phyloP scores from a whole-genome alignment of 1,284 basidiomycete genomes.

The Rhodotorula glutinis region DNA sequence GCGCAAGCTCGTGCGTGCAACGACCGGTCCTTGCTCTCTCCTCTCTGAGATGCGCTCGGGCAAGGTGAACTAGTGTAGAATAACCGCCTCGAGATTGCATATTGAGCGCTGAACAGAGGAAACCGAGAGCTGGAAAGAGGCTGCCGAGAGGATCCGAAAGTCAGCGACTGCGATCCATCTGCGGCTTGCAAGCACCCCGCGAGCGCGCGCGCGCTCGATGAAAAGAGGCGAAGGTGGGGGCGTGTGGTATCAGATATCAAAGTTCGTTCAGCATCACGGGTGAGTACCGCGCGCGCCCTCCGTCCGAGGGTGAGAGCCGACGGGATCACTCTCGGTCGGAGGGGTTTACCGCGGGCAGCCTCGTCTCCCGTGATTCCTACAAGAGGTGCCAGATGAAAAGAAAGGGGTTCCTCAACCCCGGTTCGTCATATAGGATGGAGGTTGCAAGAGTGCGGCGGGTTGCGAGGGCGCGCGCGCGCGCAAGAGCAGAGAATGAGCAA shows the following conservation, averaged over 20 bases:
- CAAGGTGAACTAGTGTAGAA: too few species aligned
- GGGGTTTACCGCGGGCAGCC: neutral
- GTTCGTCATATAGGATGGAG: constrained; percentile 4
- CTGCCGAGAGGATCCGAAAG: too few species aligned
- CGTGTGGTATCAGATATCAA: constrained; percentile 13
- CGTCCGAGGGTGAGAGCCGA: constrained; percentile 19
- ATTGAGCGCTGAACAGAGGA: too few species aligned
- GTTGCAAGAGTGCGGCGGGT: too few species aligned
- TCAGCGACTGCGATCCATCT: neutral
- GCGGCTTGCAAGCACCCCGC: neutral
- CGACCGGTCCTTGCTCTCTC: too few species aligned
- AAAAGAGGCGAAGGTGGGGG: neutral
- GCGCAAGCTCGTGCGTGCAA: too few species aligned
- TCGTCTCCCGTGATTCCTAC: constrained; percentile 1
- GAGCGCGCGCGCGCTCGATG: neutral
- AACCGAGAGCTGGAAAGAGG: too few species aligned
- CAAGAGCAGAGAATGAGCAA: too few species aligned
- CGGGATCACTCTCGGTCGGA: constrained; percentile 14
- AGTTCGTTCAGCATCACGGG: constrained; percentile 9
- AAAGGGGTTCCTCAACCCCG: constrained; percentile 9
- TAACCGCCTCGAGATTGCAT: too few species aligned
- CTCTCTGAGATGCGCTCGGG: too few species aligned
- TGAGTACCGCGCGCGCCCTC: neutral
- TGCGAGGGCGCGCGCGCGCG: too few species aligned
- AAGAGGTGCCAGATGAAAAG: constrained; percentile 15